Evolutionary conservation across 169 alveolate genomes (phyloP).

Genomic region (Plasmodium adleri): DNA sequence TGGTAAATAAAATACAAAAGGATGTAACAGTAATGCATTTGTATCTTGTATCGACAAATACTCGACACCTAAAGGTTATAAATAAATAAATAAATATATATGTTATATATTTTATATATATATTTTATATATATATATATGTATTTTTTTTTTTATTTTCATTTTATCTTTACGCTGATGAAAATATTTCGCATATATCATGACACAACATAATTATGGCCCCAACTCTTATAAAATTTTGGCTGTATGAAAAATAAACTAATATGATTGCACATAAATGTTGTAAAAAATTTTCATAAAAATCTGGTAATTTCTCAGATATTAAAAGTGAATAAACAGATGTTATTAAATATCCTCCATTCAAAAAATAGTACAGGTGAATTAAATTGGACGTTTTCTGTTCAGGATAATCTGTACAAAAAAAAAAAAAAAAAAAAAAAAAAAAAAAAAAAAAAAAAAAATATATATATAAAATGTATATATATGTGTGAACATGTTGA

Average conservation of each 20-base stretch:
- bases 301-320: conserved; percentile 81
- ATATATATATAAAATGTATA: background rate
- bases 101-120: background rate
- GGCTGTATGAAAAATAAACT: conserved; percentile 81
- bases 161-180: conserved; percentile 80
- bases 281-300: conserved; percentile 80
- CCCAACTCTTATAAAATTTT: conserved; percentile 83
- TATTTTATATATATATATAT: background rate
- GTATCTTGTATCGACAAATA: conserved; percentile 83
- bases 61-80: conserved; percentile 80
- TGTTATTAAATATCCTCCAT: conserved; percentile 81
- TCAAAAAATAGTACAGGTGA: conserved; percentile 80
- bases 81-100: conserved; percentile 2
- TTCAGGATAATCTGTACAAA: conserved; percentile 77
- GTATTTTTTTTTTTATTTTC: too few species aligned
- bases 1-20: conserved; percentile 77
- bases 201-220: conserved; percentile 82
- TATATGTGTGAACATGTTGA: background rate
- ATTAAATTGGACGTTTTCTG: conserved; percentile 78
- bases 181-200: conserved; percentile 83
- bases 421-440: background rate
- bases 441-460: background rate
- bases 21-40: conserved; percentile 79
- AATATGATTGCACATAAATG: conserved; percentile 81
- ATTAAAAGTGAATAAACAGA: conserved; percentile 75